Evolutionary conservation across 306 rosid genomes (phyloP).

Genomic region (Quercus ilex): DNA sequence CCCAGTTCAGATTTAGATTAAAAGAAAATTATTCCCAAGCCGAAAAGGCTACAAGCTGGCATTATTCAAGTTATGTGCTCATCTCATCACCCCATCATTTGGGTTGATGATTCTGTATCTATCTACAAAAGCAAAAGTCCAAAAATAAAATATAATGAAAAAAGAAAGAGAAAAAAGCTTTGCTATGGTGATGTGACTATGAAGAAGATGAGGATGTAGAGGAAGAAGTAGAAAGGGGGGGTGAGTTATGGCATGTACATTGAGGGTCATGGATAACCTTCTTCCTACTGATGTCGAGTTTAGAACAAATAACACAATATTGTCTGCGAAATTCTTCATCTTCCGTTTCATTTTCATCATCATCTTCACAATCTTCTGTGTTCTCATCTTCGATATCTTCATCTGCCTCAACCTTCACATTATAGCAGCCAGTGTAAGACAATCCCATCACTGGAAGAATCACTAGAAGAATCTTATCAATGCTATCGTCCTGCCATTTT

Average conservation of each 20-base stretch:
- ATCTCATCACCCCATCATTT: conserved; percentile 4
- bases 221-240: conserved; percentile 41
- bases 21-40: conserved; percentile 1
- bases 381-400: conserved; percentile 30
- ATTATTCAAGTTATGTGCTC: not conserved
- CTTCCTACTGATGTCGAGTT: conserved; percentile 43
- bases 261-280: conserved; percentile 52
- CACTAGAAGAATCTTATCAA: conserved; percentile 48
- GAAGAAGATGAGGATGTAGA: conserved; percentile 46
- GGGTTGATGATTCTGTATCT: conserved; percentile 15
- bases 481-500: conserved; percentile 52
- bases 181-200: conserved; percentile 17
- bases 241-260: conserved; percentile 48
- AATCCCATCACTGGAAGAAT: conserved; percentile 56
- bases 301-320: conserved; percentile 72
- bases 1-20: not conserved
- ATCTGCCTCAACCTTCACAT: conserved; percentile 31
- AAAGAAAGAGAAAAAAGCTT: not conserved
- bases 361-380: conserved; percentile 1
- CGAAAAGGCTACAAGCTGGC: not conserved
- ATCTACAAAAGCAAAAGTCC: conserved; percentile 13
- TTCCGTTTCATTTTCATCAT: conserved; percentile 29
- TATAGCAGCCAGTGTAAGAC: conserved; percentile 32
- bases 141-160: not conserved
- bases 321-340: conserved; percentile 30